Base-by-base conservation (phyloP, 805 yeast genomes). In the Yamadazyma tumulicola region DNA sequence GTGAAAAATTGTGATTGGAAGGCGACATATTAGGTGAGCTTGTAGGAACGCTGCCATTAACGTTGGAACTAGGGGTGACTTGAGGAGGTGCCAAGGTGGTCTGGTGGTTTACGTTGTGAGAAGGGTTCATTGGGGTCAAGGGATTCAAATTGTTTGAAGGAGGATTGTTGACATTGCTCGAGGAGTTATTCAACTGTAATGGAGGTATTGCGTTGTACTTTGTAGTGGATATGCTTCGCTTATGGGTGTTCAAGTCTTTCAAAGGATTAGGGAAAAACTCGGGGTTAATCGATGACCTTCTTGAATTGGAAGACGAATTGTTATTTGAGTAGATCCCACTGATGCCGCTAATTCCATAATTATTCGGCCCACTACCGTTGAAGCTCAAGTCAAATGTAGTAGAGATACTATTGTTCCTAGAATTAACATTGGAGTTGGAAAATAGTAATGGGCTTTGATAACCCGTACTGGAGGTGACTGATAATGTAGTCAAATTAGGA, bases 211-310 rank as follows among this genome's bases (percentile, higher is more conserved):
- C 13, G 14, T 24, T 29, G 13, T 9, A 28, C n/a, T 29, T 29
- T 38, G 52, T 54, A 42, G 55, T 60, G 11, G 62, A 53, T 3
- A 53, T 29, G 30, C 50, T 58, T 27, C 63, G 42, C 36, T 59
- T 57, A 15, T 24, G 36, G 23, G 13, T 23, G 15, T 28, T 34
- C 11, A 35, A 22, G 15, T 50, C 55, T 32, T 52, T 54, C 31
- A 57, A 43, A 7, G 68, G 67, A 41, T 59, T 64, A 5, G 72
- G 70, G 52, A 65, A 67, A 32, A 64, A 51, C 38, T 69, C 74
- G 6, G 64, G 71, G 3, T 69, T 71, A 29, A 65, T 45, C 3
- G 70, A 62, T 6, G 72, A 63, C 34, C 72, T 58, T 45, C 74
- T 54, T 34, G 67, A 59, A 26, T 44, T 51, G 17, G 47, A 26